A percentile compares a stretch with the other conserved stretches of the same genome.
phyloP scores from a whole-genome alignment of 129 eudicot genomes.

The Cynara cardunculus region DNA sequence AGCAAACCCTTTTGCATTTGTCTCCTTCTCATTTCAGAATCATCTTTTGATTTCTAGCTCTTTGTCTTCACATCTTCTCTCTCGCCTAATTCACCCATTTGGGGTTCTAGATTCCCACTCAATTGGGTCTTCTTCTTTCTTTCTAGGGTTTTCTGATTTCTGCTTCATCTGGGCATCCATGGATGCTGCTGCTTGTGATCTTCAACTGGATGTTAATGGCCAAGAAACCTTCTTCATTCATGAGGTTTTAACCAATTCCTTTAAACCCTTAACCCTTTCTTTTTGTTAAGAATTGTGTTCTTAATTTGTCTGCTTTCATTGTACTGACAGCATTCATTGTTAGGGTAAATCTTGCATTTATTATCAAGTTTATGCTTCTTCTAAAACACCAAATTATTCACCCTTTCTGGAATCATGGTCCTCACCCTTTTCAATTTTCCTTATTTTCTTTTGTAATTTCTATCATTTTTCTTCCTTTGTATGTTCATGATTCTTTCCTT shows the following conservation, averaged over 20 bases:
- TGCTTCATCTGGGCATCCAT: slow-evolving; percentile 33
- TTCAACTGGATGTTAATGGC: slow-evolving; percentile 92
- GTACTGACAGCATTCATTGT: slow-evolving; percentile 11
- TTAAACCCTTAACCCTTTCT: neutral
- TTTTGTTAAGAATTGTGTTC: neutral
- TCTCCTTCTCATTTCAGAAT: slow-evolving; percentile 28
- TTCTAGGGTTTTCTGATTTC: neutral
- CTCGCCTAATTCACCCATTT: neutral
- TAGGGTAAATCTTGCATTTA: slow-evolving; percentile 7
- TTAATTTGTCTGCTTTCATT: slow-evolving; percentile 31
- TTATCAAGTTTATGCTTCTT: slow-evolving; percentile 13
- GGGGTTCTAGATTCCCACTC: too few species aligned
- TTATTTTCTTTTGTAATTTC: neutral
- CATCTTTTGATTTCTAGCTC: slow-evolving; percentile 31
- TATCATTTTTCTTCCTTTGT: neutral
- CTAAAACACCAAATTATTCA: slow-evolving; percentile 11
- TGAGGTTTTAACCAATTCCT: slow-evolving; percentile 38
- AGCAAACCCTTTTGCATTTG: slow-evolving; percentile 27
- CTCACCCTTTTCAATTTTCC: neutral
- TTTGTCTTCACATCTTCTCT: slow-evolving; percentile 38
- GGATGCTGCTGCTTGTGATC: slow-evolving; percentile 55
- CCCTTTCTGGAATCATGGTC: neutral
- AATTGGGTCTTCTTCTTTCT: neutral
- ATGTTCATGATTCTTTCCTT: neutral
- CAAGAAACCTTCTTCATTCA: slow-evolving; percentile 67